phyloP scores from a whole-genome alignment of 805 yeast genomes.

The Cephaloascus albidus region DNA sequence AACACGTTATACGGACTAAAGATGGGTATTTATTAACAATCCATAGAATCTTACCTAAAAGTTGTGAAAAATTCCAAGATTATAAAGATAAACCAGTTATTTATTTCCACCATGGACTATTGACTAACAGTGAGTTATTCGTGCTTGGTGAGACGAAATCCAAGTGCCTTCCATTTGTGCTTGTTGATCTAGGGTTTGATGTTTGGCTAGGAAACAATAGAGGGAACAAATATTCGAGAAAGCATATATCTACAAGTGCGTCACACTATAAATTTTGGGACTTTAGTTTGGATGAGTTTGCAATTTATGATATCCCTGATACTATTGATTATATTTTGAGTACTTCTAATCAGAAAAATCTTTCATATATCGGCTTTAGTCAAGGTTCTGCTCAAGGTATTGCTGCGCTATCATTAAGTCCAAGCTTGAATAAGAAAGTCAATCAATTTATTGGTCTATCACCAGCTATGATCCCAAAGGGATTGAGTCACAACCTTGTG shows the following conservation, averaged over 20 bases:
- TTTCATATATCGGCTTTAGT: slow-evolving; percentile 80
- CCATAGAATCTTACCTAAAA: slow-evolving; percentile 41
- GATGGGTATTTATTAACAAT: slow-evolving; percentile 73
- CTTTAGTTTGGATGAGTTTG: slow-evolving; percentile 86
- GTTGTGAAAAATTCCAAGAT: too few relatives aligned
- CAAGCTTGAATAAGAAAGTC: slow-evolving; percentile 47
- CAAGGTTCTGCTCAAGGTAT: slow-evolving; percentile 94
- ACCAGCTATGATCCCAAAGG: slow-evolving; percentile 91
- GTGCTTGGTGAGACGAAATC: slow-evolving; percentile 31
- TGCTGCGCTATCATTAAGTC: slow-evolving; percentile 68
- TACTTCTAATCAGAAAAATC: slow-evolving; percentile 24
- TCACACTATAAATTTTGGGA: slow-evolving; percentile 58
- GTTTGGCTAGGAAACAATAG: slow-evolving; percentile 93
- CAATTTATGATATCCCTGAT: slow-evolving; percentile 82
- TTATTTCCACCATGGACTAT: slow-evolving; percentile 84
- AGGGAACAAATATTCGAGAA: slow-evolving; percentile 87
- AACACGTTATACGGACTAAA: slow-evolving; percentile 65
- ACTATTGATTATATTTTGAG: slow-evolving; percentile 67
- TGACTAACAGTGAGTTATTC: slow-evolving; percentile 80
- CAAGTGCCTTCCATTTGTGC: slow-evolving; percentile 60
- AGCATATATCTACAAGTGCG: slow-evolving; percentile 34
- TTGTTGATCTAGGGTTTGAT: slow-evolving; percentile 80
- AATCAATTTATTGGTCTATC: slow-evolving; percentile 70
- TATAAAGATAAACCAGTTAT: slow-evolving; percentile 34
- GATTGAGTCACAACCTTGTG: slow-evolving; percentile 65